phyloP scores from a whole-genome alignment of 345 rosid species.

The Eucalyptus albens region DNA sequence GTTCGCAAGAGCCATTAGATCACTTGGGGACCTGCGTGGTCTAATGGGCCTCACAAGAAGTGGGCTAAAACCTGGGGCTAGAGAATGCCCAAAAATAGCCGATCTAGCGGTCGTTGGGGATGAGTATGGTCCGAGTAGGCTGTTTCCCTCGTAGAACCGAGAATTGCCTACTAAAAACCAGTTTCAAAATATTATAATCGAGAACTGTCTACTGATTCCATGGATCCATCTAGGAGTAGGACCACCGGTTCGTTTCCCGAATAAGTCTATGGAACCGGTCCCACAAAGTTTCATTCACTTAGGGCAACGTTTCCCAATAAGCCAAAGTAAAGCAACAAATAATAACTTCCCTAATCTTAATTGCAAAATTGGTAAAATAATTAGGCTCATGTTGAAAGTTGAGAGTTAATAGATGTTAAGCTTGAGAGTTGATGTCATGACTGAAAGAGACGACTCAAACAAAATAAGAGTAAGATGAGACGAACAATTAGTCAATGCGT shows the following conservation, averaged over 20 bases:
- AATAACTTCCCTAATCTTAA: too few relatives aligned
- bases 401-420: fast-evolving
- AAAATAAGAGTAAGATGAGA: fast-evolving
- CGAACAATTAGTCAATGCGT: fast-evolving
- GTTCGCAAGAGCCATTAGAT: background rate
- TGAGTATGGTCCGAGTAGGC: background rate
- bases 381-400: too few relatives aligned
- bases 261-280: too few relatives aligned
- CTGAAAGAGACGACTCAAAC: too few relatives aligned
- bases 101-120: background rate
- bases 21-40: background rate
- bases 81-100: background rate
- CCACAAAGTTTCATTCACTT: too few relatives aligned
- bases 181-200: too few relatives aligned
- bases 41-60: background rate
- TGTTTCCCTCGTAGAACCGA: fast-evolving
- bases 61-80: background rate
- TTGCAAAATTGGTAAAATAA: too few relatives aligned
- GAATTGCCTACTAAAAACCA: too few relatives aligned
- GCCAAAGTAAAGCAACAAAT: too few relatives aligned
- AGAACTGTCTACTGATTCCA: fast-evolving
- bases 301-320: too few relatives aligned
- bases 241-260: fast-evolving
- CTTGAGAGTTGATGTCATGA: too few relatives aligned
- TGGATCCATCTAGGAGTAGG: fast-evolving